phyloP scores from a whole-genome alignment of 2,329 filamentous ascomycete genomes.

The Hypomyces perniciosus region DNA sequence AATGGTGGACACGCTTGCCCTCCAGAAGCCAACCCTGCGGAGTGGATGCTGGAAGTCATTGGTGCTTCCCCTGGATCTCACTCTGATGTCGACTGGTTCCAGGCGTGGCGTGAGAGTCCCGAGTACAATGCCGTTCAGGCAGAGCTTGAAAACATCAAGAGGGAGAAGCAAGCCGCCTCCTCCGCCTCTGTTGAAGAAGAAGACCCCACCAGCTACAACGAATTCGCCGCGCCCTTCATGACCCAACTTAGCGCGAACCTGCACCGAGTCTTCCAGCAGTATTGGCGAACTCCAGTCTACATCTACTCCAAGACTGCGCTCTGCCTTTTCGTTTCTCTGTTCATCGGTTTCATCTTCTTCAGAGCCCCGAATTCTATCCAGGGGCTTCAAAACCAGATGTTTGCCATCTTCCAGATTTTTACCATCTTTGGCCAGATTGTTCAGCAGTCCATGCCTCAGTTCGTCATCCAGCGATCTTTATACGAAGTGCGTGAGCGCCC shows the following conservation, averaged over 20 bases:
- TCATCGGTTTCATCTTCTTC: constrained; percentile 79
- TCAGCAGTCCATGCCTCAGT: constrained; percentile 80
- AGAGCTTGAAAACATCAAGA: constrained; percentile 53
- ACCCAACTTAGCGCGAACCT: constrained; percentile 63
- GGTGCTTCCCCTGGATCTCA: constrained; percentile 58
- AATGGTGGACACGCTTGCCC: constrained; percentile 63
- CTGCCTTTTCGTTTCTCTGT: constrained; percentile 59
- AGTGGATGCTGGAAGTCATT: constrained; percentile 67
- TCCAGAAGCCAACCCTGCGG: constrained; percentile 67
- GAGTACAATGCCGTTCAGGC: constrained; percentile 51
- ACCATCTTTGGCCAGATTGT: constrained; percentile 76
- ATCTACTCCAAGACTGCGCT: constrained; percentile 77
- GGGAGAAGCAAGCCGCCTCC: constrained; percentile 33
- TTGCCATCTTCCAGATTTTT: constrained; percentile 76
- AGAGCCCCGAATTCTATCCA: constrained; percentile 64
- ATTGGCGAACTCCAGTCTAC: constrained; percentile 85
- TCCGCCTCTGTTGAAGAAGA: constrained; percentile 22
- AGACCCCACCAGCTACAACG: constrained; percentile 50
- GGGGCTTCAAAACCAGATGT: constrained; percentile 81
- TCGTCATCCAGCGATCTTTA: constrained; percentile 72
- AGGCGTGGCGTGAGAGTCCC: constrained; percentile 53
- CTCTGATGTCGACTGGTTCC: constrained; percentile 60
- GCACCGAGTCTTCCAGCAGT: constrained; percentile 77
- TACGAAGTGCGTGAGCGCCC: constrained; percentile 84
- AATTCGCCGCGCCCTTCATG: constrained; percentile 73